Evolutionary conservation across 148 eudicot genomes (phyloP).

Genomic region (Camellia japonica): DNA sequence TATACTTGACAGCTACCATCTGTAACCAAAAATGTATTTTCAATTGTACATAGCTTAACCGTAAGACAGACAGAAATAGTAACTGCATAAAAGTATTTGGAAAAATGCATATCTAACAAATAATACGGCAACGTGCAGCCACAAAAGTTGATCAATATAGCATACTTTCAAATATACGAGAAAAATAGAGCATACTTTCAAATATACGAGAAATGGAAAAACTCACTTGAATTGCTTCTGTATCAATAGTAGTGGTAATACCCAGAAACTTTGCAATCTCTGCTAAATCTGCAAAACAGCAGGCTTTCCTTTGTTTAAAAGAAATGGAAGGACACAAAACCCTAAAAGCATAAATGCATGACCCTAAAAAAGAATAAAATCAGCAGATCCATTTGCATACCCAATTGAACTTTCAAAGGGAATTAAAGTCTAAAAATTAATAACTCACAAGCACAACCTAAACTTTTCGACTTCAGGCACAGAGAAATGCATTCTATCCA

Average conservation of each 20-base stretch:
- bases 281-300: slow-evolving; percentile 67
- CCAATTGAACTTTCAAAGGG: not conserved
- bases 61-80: not conserved
- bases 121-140: not conserved
- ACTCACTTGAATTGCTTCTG: slow-evolving; percentile 92
- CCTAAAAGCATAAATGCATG: not conserved
- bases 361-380: not conserved
- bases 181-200: not conserved
- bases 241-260: slow-evolving; percentile 74
- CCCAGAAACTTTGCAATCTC: slow-evolving; percentile 98
- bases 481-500: not conserved
- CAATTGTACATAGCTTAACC: not conserved
- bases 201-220: not conserved
- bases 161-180: not conserved
- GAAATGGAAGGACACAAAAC: not conserved
- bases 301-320: not conserved
- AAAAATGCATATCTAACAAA: not conserved
- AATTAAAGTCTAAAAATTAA: not conserved
- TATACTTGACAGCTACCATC: not conserved
- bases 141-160: not conserved
- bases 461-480: not conserved
- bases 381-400: no score
- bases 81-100: not conserved
- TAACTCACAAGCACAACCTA: not conserved
- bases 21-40: not conserved